Base-by-base conservation (phyloP, 306 rosid species). In the Sophora flavescens region DNA sequence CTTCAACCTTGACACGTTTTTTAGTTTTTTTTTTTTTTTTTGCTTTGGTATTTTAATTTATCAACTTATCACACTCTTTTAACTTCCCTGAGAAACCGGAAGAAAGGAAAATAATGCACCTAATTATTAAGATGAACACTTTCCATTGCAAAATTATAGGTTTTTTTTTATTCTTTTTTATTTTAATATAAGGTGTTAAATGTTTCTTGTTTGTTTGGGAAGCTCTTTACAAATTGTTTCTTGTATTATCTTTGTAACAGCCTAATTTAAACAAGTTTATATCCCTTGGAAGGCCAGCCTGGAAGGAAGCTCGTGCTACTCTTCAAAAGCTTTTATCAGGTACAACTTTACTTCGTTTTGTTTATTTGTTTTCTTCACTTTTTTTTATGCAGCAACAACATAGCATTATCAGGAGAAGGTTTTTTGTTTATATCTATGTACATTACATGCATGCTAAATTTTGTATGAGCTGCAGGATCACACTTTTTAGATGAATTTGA, bases 241-340 rank as follows among this genome's bases (percentile, higher is more conserved):
- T 5, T 44, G 8, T 58, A 59, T 74, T 69, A 18, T 72, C 6
- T 32, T 59, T 77, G 68, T 48, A 53, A 59, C 85, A 95, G 97
- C 87, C 88, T 56, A 87, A 90, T 90, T 85, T 95, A 14, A 95
- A 95, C 87, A 95, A 88, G 84, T 92, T 90, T 77, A 79, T 95
- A 82, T 93, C 92, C 6, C 82, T 95, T 82, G 98, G 98, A 83
- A 89, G 91, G 17, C 91, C 96, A 64, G 97, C 97, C 0, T 95
- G 98, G 98, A 95, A 85, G 84, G 98, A 95, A 89, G 97, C 97
- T 70, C 97, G 97, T 65, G 85, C 90, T 41, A 92, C 98, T 2
- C 86, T 95, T 74, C 97, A 92, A 75, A 90, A 87, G 83, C 96
- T 95, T 12, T 76, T 95, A 80, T 95, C 97, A 13, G 86, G 98